phyloP scores from a whole-genome alignment of 2,329 filamentous ascomycete genomes.

The Cordyceps fumosorosea region DNA sequence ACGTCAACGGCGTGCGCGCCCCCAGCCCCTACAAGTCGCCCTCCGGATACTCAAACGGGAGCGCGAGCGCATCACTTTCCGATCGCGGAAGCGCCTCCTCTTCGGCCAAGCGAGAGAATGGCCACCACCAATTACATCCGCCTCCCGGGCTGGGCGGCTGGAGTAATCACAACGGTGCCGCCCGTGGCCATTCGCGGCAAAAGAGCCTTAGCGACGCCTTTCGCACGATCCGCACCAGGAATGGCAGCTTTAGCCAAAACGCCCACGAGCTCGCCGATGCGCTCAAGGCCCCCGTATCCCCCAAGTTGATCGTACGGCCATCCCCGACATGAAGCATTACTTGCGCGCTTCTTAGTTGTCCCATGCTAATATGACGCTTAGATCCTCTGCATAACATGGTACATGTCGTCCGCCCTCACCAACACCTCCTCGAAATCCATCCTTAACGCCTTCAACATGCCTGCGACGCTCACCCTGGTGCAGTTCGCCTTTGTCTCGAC shows the following conservation, averaged over 20 bases:
- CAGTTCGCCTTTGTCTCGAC: constrained; percentile 91
- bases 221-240: constrained; percentile 70
- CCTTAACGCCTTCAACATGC: constrained; percentile 82
- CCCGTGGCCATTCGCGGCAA: constrained; percentile 58
- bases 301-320: constrained; percentile 68
- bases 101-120: constrained; percentile 22
- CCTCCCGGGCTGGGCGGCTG: constrained; percentile 20
- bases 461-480: constrained; percentile 82
- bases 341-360: not conserved
- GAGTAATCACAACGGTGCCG: constrained; percentile 16
- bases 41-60: constrained; percentile 23
- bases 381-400: constrained; percentile 86
- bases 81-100: constrained; percentile 21
- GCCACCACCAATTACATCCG: constrained; percentile 4
- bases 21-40: constrained; percentile 23
- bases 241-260: constrained; percentile 83
- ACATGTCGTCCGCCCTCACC: constrained; percentile 87
- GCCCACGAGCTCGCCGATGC: constrained; percentile 90
- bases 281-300: constrained; percentile 81
- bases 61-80: constrained; percentile 21
- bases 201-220: constrained; percentile 90
- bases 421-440: constrained; percentile 98
- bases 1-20: constrained; percentile 22
- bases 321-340: not conserved
- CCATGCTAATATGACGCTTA: constrained; percentile 29